Base-by-base conservation (phyloP, 2,329 filamentous ascomycete species). In the Incumbomyces lentus region DNA sequence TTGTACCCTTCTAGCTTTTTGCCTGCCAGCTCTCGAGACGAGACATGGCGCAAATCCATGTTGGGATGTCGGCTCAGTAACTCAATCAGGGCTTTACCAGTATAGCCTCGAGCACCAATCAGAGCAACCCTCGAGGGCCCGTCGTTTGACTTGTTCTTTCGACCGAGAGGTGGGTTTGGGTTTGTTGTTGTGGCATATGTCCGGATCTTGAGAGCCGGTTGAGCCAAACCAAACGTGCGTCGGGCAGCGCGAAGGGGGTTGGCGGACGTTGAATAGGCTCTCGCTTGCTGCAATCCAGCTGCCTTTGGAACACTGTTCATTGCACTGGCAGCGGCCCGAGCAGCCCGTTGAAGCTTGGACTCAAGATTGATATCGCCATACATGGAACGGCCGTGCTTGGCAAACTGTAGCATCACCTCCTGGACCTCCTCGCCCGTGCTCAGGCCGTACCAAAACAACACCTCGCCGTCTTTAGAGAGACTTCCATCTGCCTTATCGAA, bases 401-500 rank as follows among this genome's bases (percentile, higher is more conserved):
- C 79, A 66, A 95, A 95, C 59, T 93, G 86, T 56, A 82, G 78
- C 69, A 95, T 88, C 55, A 95, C 74, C 54, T 85, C 76, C 57
- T 82, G 81, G 17, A 95, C 83, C 63, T 94, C 85, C 43, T 86
- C 81, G 29, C 82, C 80, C 46, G 81, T 81, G 55, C 92, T 84
- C 49, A 92, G 79, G 44, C 89, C 89, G 64, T 93, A 95, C 85
- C 90, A 96, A 74, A 96, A 96, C 60, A 96, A 81, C 33, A 95
- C 86, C 60, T 89, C 86, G 49, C 87, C 87, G 56, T 86, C 81
- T 47, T 82, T 80, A 52, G 84, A 86, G 58, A 95, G 77, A 66
- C 86, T 95, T 47, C 92, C 90, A 57, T 95, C 88, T 8, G 90
- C 84, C 74, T 95, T 95, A 67, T 95, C 89, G 57, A 94, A 93